These are phyloP conservation scores for Wickerhamomyces sp. DNA, from an alignment of 1,139 yeast species.

Conservation along the genomic window DNA sequence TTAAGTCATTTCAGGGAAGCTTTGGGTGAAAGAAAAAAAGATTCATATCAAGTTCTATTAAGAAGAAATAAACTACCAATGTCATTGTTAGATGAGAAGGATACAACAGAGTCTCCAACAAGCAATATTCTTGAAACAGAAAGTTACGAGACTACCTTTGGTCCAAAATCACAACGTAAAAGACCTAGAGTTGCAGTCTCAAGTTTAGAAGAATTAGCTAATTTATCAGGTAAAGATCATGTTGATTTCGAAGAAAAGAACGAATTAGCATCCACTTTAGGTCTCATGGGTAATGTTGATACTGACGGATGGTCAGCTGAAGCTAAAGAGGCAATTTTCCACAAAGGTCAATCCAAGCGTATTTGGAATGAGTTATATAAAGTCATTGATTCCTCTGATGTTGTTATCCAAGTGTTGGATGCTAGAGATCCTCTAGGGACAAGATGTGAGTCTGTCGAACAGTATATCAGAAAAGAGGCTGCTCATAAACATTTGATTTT, in stretches of 20 bases:
- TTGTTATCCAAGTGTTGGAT: slow-evolving; percentile 91
- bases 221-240: slow-evolving; percentile 53
- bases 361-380: slow-evolving; percentile 97
- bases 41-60: slow-evolving; percentile 82
- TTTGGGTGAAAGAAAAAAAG: slow-evolving; percentile 80
- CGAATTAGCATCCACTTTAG: slow-evolving; percentile 70
- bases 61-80: slow-evolving; percentile 92
- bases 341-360: slow-evolving; percentile 96
- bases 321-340: slow-evolving; percentile 93
- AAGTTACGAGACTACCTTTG: slow-evolving; percentile 76
- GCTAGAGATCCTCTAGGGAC: slow-evolving; percentile 98
- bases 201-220: slow-evolving; percentile 78
- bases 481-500: slow-evolving; percentile 95
- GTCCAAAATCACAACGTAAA: slow-evolving; percentile 93
- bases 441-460: slow-evolving; percentile 89
- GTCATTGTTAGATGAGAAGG: slow-evolving; percentile 89
- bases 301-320: slow-evolving; percentile 82
- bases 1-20: slow-evolving; percentile 92
- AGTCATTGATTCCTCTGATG: slow-evolving; percentile 96
- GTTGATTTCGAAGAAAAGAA: slow-evolving; percentile 63
- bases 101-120: slow-evolving; percentile 64
- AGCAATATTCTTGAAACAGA: slow-evolving; percentile 87
- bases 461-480: slow-evolving; percentile 87
- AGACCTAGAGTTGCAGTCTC: slow-evolving; percentile 80
- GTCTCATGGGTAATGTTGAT: slow-evolving; percentile 67